Base-by-base conservation (phyloP, 2,329 filamentous ascomycete species). In the Lachnellula occidentalis region DNA sequence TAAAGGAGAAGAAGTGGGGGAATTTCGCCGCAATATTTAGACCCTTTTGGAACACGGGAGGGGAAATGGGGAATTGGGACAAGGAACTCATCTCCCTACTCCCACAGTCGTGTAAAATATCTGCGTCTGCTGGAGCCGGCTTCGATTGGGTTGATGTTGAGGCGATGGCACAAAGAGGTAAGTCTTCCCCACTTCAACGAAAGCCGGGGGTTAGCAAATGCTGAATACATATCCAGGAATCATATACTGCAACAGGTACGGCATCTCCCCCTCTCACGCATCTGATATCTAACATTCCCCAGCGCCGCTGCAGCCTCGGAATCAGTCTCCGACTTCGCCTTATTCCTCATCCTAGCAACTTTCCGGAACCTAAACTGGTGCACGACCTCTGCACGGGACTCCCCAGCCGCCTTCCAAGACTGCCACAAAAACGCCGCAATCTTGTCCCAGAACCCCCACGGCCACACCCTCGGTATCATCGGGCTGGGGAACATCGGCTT, bases 271-370 rank as follows among this genome's bases (percentile, higher is more conserved):
- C 34, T 7, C 22, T 39, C 42, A 27, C 11, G 34, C 31, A 21
- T 11, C 22, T 43, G 14, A 54, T 37, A 34, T 24, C 55, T 59
- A 27, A 54, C 43, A 49, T 37, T 14, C 9, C 27, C 12, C 45
- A 67, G 82, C 2, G 86, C 85, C 1, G 77, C 82, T 1, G 85
- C 86, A 0, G 85, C 85, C 36, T 84, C 84, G 6, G 87, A 90
- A 64, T 82, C 86, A 4, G 86, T 90, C 1, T 86, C 86, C 49
- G 87, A 90, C 68, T 82, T 87, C 58, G 82, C 85, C 17, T 75
- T 88, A 41, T 84, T 83, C 64, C 78, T 87, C 62, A 80, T 90
- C 61, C 79, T 91, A 48, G 79, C 80, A 8, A 83, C 81, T 14
- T 90, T 89, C 73, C 83, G 87, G 50, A 77, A 81, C 45, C 77